Percentiles rank a stretch among this genome's conserved stretches.
Evolutionary conservation across 1,139 yeast species (phyloP).

Genomic region (Suhomyces panamericanus): DNA sequence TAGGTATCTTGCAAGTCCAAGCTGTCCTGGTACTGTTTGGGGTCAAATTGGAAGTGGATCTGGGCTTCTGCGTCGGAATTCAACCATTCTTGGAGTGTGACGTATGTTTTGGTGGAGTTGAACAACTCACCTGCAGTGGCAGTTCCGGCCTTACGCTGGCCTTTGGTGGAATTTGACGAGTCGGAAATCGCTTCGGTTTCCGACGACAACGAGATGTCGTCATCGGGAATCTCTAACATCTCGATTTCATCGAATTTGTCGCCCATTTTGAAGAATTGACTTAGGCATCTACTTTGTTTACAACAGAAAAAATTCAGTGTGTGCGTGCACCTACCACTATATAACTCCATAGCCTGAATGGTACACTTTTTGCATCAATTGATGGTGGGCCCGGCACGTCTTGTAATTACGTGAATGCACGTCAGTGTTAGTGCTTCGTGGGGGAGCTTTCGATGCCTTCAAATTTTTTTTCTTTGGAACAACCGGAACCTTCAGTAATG

Average conservation of each 20-base stretch:
- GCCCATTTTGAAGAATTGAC: conserved; percentile 1
- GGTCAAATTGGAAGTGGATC: conserved; percentile 36
- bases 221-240: conserved; percentile 49
- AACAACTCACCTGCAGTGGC: conserved; percentile 9
- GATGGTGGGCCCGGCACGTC: neutral
- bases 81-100: conserved; percentile 42
- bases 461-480: neutral
- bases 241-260: conserved; percentile 41
- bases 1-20: conserved; percentile 20
- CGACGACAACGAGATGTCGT: conserved; percentile 25
- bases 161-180: conserved; percentile 15
- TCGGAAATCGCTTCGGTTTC: conserved; percentile 36
- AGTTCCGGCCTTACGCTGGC: neutral
- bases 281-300: conserved; percentile 4
- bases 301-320: conserved; percentile 2
- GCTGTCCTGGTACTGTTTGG: conserved; percentile 28
- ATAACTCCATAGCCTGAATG: neutral
- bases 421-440: too few species aligned
- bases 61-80: conserved; percentile 19
- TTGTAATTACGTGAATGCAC: conserved; percentile 3
- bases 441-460: neutral
- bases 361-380: conserved; percentile 8
- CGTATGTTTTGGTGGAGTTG: conserved; percentile 19
- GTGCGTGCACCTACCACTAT: conserved; percentile 7
- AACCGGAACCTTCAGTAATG: neutral